Base-by-base conservation (phyloP, 306 rosid genomes). In the Cucurbita argyrosperma region DNA sequence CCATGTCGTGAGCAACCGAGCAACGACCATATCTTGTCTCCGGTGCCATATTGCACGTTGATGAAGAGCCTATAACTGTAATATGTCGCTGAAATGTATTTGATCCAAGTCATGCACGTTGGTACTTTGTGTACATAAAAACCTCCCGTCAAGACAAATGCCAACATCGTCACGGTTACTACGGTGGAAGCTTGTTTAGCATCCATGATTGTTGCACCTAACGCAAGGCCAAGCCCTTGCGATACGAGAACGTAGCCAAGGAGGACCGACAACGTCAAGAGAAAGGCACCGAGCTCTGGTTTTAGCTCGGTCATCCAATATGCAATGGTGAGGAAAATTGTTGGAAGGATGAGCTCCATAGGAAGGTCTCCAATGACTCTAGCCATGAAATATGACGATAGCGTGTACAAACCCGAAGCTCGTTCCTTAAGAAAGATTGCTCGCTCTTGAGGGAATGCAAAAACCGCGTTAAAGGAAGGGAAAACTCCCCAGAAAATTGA, bases 401-500 rank as follows among this genome's bases (percentile, higher is more conserved):
- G 49, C 8, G 88, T 83, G 82, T 92, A 92, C 98, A 92, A 88
- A 3, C 96, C 95, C 3, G 98, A 92, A 30, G 96, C 89, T 11
- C 88, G 70, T 46, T 92, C 98, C 77, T 92, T 92, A 49, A 85
- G 56, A 16, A 92, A 86, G 79, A 90, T 83, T 18, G 91, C 92
- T 0, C 92, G 96, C 49, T 92, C 98, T 82, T 92, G 98, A 9
- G 98, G 96, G 80, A 92, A 92, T 12, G 96, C 96, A 5, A 92
- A 92, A 5, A 88, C 96, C 0, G 98, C 75, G 78, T 92, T 92
- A 76, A 92, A 90, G 7, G 96, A 90, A 0, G 98, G 96, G 60
- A 92, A 87, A 38, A 92, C 98, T 0, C 98, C 98, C 98, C 98
- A 92, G 13, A 92, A 92, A 62, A 92, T 92, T 71, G 98, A 80